Evolutionary conservation across 495 filamentous ascomycete genomes (phyloP), one percentile per base, ranked within the genome.

Genomic region (Pseudoneurospora amorphoporcata): DNA sequence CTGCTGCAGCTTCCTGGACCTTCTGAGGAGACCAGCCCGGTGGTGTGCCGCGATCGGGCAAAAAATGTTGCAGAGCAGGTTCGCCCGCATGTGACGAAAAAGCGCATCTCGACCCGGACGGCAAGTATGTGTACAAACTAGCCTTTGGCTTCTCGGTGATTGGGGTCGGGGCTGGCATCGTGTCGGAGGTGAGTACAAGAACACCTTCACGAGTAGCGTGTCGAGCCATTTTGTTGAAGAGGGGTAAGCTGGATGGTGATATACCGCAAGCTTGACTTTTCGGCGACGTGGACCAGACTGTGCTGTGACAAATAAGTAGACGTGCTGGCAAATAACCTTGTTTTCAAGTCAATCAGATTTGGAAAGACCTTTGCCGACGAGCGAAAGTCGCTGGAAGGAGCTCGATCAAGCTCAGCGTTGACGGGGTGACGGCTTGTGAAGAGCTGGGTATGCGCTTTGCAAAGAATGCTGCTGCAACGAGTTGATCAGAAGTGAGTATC

Each of bases 61-160:
- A 77, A 74, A 61, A 8, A 65, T 79, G 75, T 16, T 74, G 61
- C 6, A 83, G 65, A 0, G 16, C 29, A 42, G 79, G 78, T 53
- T 78, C 77, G 17, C 45, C 72, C 23, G 19, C 72, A 2, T 73
- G 45, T 14, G 80, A 79, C 0, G 84, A 85, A 74, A 84, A 83
- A 17, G 77, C 71, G 42, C 81, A 82, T 10, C 69, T 42, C 3
- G 77, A 73, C 4, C 73, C 65, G 0, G 29, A 2, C 0, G 80
- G 79, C 10, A 80, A 58, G 0, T 78, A 68, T 68, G 61, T 76
- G 73, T 82, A 86, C 71, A 83, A 79, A 0, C 40, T 38, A 0
- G 76, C 68, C 5, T 14, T 8, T 10, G 74, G 76, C 45, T 69
- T 65, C 3, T 65, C 53, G 53, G 14, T 65, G 29, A 65, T 32